Evolutionary conservation across 2,329 filamentous ascomycete genomes (phyloP).

Genomic region (Metarhizium anisopliae): DNA sequence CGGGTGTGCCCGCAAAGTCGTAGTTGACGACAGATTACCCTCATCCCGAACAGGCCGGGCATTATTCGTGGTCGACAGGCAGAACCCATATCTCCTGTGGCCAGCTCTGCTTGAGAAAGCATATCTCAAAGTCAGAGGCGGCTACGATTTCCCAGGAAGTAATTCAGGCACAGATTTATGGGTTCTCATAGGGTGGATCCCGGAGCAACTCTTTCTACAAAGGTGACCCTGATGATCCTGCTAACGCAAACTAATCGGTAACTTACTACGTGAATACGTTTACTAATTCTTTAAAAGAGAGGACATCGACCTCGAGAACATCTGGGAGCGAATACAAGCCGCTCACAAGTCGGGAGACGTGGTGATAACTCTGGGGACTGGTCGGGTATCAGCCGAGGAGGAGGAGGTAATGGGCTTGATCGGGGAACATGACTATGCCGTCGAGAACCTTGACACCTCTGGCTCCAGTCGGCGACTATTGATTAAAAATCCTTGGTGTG

Average conservation of each 20-base stretch:
- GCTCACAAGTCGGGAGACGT: slow-evolving; percentile 73
- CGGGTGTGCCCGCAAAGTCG: slow-evolving; percentile 77
- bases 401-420: slow-evolving; percentile 75
- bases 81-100: slow-evolving; percentile 76
- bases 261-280: neutral
- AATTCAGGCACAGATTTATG: slow-evolving; percentile 94
- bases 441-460: slow-evolving; percentile 64
- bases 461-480: slow-evolving; percentile 59
- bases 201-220: slow-evolving; percentile 88
- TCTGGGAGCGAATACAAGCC: slow-evolving; percentile 70
- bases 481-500: slow-evolving; percentile 93
- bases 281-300: slow-evolving; percentile 39
- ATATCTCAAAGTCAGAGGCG: slow-evolving; percentile 88
- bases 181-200: slow-evolving; percentile 92
- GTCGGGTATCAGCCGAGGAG: slow-evolving; percentile 66
- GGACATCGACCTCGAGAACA: slow-evolving; percentile 63
- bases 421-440: slow-evolving; percentile 88
- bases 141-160: slow-evolving; percentile 95
- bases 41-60: slow-evolving; percentile 64
- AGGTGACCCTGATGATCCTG: slow-evolving; percentile 31
- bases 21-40: slow-evolving; percentile 83
- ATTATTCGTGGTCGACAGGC: slow-evolving; percentile 80
- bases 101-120: slow-evolving; percentile 92
- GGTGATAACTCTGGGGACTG: slow-evolving; percentile 83
- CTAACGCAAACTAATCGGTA: neutral